These are phyloP conservation scores for Mycena amicta DNA, from an alignment of 768 basidiomycete genomes.

Conservation along the genomic window DNA sequence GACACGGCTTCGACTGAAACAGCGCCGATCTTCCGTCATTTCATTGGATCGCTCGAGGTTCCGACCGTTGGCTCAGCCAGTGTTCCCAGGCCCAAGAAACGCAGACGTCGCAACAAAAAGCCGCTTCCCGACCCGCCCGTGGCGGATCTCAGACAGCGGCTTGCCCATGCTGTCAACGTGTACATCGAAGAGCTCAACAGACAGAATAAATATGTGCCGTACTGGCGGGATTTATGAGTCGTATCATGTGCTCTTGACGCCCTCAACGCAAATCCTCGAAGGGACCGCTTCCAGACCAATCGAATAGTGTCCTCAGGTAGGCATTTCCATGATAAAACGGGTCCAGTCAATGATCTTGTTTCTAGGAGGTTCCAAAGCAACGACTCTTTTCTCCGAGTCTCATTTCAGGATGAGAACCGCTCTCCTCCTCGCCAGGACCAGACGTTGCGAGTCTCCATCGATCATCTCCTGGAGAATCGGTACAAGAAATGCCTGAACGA, in stretches of 20 bases:
- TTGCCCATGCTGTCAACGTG: slow-evolving; percentile 11
- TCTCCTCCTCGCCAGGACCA: slow-evolving; percentile 38
- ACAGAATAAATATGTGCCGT: slow-evolving; percentile 5
- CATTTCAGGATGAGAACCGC: slow-evolving; percentile 50
- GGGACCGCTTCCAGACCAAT: slow-evolving; percentile 34
- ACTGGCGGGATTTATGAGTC: slow-evolving; percentile 27
- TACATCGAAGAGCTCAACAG: slow-evolving; percentile 17
- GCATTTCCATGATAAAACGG: slow-evolving; percentile 34
- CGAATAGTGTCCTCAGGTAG: slow-evolving; percentile 18
- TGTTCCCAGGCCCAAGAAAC: neutral
- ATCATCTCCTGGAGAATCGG: slow-evolving; percentile 33
- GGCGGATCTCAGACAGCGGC: slow-evolving; percentile 8
- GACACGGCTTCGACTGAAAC: slow-evolving; percentile 3
- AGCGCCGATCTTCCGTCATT: slow-evolving; percentile 21
- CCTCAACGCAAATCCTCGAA: slow-evolving; percentile 40
- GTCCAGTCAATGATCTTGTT: slow-evolving; percentile 33
- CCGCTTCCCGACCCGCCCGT: slow-evolving; percentile 1
- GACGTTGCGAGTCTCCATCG: slow-evolving; percentile 28
- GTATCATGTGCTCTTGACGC: slow-evolving; percentile 43
- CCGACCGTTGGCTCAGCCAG: slow-evolving; percentile 11
- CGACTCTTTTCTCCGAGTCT: slow-evolving; percentile 50
- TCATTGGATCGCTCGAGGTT: slow-evolving; percentile 11
- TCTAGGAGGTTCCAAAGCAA: slow-evolving; percentile 34
- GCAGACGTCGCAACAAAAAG: slow-evolving; percentile 9
- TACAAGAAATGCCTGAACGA: slow-evolving; percentile 36